Evolutionary conservation across 2,329 filamentous ascomycete species (phyloP).

Genomic region (Eurotiales sp.): DNA sequence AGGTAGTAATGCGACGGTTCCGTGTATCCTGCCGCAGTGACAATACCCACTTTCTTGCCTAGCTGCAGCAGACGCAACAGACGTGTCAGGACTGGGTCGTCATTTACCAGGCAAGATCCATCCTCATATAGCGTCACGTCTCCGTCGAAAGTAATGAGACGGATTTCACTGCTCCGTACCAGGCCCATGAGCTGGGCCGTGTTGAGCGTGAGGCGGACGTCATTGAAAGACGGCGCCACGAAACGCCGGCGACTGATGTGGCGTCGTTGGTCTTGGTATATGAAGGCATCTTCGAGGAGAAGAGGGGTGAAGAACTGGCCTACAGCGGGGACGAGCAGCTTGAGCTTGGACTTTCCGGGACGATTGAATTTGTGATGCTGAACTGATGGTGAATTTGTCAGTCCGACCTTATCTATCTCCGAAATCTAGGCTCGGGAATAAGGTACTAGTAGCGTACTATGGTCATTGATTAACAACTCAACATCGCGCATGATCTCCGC

Average conservation of each 20-base stretch:
- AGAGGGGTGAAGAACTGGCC: conserved; percentile 92
- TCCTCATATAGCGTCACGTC: conserved; percentile 96
- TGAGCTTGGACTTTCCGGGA: conserved; percentile 78
- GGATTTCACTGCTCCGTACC: conserved; percentile 66
- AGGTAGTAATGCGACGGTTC: conserved; percentile 81
- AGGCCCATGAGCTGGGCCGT: conserved; percentile 92
- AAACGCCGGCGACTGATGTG: conserved; percentile 89
- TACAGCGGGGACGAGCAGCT: conserved; percentile 83
- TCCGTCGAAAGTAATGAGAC: conserved; percentile 91
- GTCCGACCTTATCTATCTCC: conserved; percentile 1
- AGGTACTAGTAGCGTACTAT: conserved; percentile 57
- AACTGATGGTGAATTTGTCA: conserved; percentile 47
- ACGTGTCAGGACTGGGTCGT: conserved; percentile 71
- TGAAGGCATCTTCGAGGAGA: conserved; percentile 83
- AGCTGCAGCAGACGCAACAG: conserved; percentile 68
- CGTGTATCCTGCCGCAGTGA: conserved; percentile 93
- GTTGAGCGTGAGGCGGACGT: conserved; percentile 87
- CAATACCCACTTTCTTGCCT: conserved; percentile 84
- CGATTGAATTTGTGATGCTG: conserved; percentile 63
- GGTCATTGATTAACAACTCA: conserved; percentile 84
- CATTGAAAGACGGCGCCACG: conserved; percentile 95
- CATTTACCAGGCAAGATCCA: conserved; percentile 70
- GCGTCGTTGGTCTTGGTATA: conserved; percentile 79
- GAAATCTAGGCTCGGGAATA: too few relatives aligned
- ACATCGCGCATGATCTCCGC: conserved; percentile 94